These are phyloP conservation scores for Venustampulla echinocandica DNA, from an alignment of 495 filamentous ascomycete species.

Conservation along the genomic window DNA sequence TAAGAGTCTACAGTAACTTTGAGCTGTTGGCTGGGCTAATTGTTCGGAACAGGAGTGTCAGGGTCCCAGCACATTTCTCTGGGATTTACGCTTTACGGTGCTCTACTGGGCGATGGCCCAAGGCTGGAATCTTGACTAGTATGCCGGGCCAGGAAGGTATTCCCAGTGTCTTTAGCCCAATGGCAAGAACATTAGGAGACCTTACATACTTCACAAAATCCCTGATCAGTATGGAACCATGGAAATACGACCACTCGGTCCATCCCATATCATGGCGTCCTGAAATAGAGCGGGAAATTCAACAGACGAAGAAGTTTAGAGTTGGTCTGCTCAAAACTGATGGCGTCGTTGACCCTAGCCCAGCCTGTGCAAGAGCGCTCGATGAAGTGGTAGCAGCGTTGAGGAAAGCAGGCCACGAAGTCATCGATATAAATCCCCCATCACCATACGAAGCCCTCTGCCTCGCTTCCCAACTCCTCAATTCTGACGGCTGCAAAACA, in stretches of 20 bases:
- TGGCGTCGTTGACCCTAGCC: conserved; percentile 79
- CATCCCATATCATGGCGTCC: conserved; percentile 77
- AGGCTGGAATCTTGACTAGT: conserved; percentile 72
- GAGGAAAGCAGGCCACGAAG: conserved; percentile 59
- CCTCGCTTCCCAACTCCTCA: conserved; percentile 78
- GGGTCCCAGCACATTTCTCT: conserved; percentile 81
- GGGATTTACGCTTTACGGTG: conserved; percentile 88
- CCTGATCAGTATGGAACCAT: conserved; percentile 76
- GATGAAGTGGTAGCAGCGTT: conserved; percentile 61
- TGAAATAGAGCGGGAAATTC: conserved; percentile 48
- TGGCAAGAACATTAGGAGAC: conserved; percentile 83
- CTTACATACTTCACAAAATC: conserved; percentile 76
- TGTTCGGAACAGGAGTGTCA: conserved; percentile 55
- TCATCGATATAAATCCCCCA: conserved; percentile 62
- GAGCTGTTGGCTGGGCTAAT: not conserved
- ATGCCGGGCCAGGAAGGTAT: conserved; percentile 96
- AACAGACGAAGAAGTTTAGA: conserved; percentile 50
- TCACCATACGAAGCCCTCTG: conserved; percentile 65
- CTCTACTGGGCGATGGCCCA: conserved; percentile 93
- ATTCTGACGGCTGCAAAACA: conserved; percentile 77
- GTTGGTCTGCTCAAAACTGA: conserved; percentile 77
- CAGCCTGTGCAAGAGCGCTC: conserved; percentile 74
- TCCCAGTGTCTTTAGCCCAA: conserved; percentile 81
- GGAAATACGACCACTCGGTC: conserved; percentile 81
- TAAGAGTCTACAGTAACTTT: not conserved